Percentiles rank a stretch among this genome's conserved stretches.
These are phyloP conservation scores for Myotisia sp. DNA, from an alignment of 2,329 filamentous ascomycete genomes.

Conservation along the genomic window DNA sequence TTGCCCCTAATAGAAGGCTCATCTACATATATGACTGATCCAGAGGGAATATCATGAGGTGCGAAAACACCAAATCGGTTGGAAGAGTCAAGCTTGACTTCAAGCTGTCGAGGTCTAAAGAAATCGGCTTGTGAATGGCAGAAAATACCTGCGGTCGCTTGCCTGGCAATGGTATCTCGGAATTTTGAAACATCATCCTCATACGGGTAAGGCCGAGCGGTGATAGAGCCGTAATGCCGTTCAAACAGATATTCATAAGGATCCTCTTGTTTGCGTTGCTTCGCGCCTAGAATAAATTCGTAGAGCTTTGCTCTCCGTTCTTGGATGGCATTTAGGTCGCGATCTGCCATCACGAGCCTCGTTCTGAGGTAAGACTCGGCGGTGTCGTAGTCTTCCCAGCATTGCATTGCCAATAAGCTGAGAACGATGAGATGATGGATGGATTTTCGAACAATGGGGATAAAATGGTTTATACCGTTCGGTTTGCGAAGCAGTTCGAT, in stretches of 20 bases:
- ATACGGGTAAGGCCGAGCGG: constrained; percentile 18
- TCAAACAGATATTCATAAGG: constrained; percentile 17
- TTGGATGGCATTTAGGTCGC: constrained; percentile 15
- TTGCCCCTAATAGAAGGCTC: constrained; percentile 25
- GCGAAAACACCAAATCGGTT: constrained; percentile 19
- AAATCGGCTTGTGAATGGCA: constrained; percentile 9
- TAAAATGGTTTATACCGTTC: constrained; percentile 20
- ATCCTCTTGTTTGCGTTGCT: constrained; percentile 5
- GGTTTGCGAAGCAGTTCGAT: constrained; percentile 13
- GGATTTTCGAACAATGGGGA: constrained; percentile 18
- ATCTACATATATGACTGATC: constrained; percentile 19
- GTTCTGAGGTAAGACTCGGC: constrained; percentile 13
- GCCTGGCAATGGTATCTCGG: constrained; percentile 9
- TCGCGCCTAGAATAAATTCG: constrained; percentile 3
- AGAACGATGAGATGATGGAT: constrained; percentile 20
- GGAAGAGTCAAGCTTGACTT: constrained; percentile 4
- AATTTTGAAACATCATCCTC: constrained; percentile 13
- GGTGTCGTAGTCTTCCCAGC: constrained; percentile 19
- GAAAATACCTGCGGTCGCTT: constrained; percentile 17
- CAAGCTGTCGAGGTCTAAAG: constrained; percentile 8
- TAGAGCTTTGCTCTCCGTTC: constrained; percentile 10
- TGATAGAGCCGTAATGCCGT: constrained; percentile 14
- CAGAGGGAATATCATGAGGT: constrained; percentile 14
- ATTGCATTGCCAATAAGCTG: constrained; percentile 19
- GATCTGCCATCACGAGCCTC: constrained; percentile 12